These are phyloP conservation scores for Leucosporidium scottii DNA, from an alignment of 768 basidiomycete species.

Conservation along the genomic window DNA sequence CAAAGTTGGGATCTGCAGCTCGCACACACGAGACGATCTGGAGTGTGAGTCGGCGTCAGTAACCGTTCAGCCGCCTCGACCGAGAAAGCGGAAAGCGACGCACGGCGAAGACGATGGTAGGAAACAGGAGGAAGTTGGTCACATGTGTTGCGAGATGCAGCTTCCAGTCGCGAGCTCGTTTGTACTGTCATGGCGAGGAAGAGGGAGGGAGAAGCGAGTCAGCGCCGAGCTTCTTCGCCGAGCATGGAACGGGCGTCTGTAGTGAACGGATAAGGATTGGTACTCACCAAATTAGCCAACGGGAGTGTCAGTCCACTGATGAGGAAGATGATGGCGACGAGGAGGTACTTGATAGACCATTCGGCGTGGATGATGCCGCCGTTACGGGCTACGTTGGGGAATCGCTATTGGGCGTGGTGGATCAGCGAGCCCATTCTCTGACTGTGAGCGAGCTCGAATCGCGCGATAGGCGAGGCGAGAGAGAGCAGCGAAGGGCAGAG, in stretches of 20 bases:
- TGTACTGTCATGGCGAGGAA: slow-evolving; percentile 1
- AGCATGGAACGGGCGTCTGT: too few relatives aligned
- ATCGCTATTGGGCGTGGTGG: slow-evolving; percentile 27
- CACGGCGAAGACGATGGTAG: slow-evolving; percentile 39
- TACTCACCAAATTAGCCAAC: slow-evolving; percentile 33
- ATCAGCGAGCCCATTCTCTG: not conserved
- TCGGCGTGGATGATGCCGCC: slow-evolving; percentile 36
- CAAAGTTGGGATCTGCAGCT: slow-evolving; percentile 31
- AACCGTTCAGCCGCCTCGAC: not conserved
- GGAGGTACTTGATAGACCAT: slow-evolving; percentile 39
- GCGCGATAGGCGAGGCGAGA: not conserved
- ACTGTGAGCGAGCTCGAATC: slow-evolving; percentile 4
- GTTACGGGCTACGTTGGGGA: slow-evolving; percentile 38
- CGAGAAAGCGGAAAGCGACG: not conserved
- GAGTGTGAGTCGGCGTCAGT: not conserved
- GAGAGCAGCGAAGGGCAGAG: not conserved
- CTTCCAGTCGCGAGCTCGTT: slow-evolving; percentile 34
- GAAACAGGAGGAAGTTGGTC: slow-evolving; percentile 40
- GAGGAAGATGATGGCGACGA: slow-evolving; percentile 40
- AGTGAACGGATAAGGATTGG: not conserved
- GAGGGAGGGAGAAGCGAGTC: not conserved
- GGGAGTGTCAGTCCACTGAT: slow-evolving; percentile 39
- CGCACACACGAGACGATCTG: slow-evolving; percentile 30
- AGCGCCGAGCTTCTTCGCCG: not conserved
- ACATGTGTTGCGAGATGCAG: slow-evolving; percentile 40